Conservation (phyloP, 495 filamentous ascomycete species). For the Mycothermus thermophilus region DNA sequence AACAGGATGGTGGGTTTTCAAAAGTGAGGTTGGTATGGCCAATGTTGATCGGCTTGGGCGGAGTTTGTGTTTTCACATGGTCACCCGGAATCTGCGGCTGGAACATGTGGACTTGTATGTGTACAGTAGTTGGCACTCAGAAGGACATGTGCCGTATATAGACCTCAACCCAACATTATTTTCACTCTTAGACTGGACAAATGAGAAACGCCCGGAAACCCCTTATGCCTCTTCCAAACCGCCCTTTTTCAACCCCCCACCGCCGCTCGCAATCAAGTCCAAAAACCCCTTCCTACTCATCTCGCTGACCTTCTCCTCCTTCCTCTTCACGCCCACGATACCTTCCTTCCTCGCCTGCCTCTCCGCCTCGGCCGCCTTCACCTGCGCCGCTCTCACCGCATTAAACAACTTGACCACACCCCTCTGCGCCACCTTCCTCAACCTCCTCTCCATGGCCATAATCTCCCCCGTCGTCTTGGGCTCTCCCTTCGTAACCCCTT, state of each 20-base stretch:
- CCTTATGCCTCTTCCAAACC: conserved; percentile 35
- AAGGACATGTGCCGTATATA: neutral
- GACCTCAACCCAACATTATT: conserved; percentile 4
- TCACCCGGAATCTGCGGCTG: neutral
- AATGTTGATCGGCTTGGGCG: no score
- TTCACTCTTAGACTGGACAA: no score
- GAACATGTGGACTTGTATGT: conserved; percentile 4
- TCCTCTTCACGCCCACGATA: conserved; percentile 55
- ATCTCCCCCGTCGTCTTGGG: conserved; percentile 43
- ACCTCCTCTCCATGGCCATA: conserved; percentile 61
- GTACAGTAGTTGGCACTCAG: conserved; percentile 3
- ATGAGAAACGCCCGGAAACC: no score
- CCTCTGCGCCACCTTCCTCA: conserved; percentile 76
- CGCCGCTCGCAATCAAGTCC: conserved; percentile 66
- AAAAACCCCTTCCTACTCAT: conserved; percentile 95
- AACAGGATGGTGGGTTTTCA: conserved; percentile 8
- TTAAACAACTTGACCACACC: conserved; percentile 94
- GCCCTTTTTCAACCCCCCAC: conserved; percentile 37
- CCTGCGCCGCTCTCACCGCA: conserved; percentile 82
- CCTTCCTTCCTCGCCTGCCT: conserved; percentile 53
- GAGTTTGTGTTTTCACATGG: no score
- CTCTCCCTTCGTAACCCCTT: conserved; percentile 3
- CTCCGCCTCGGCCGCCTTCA: conserved; percentile 64
- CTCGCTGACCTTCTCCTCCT: conserved; percentile 75
- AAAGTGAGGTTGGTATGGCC: neutral